Conservation (phyloP, 2,329 filamentous ascomycete genomes). For the Westerdykella ornata region DNA sequence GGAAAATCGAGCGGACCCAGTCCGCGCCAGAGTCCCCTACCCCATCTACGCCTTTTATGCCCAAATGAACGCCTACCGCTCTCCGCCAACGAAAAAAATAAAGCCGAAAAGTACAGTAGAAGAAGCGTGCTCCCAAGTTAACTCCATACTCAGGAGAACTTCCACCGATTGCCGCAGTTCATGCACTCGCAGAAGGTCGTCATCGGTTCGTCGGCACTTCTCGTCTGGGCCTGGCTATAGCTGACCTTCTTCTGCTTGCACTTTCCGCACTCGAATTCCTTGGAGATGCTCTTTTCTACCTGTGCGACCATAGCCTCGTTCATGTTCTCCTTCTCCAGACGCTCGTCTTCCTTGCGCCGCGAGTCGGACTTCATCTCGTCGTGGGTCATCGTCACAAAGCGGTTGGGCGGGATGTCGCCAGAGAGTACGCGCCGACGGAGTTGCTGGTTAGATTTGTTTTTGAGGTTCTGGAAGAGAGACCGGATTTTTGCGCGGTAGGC, state of each 20-base stretch:
- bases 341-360: constrained; percentile 66
- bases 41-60: no score
- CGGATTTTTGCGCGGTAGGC: constrained; percentile 85
- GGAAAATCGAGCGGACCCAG: no score
- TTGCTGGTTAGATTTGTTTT: constrained; percentile 77
- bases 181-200: constrained; percentile 52
- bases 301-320: constrained; percentile 92
- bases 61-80: not conserved
- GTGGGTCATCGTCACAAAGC: constrained; percentile 79
- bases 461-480: constrained; percentile 89
- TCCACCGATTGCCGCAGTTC: constrained; percentile 48
- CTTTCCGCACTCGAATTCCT: constrained; percentile 80
- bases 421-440: constrained; percentile 69
- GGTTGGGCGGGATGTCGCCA: constrained; percentile 63
- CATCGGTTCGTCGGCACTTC: constrained; percentile 86
- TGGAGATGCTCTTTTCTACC: constrained; percentile 83
- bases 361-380: constrained; percentile 87
- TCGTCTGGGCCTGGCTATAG: constrained; percentile 93
- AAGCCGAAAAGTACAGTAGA: not conserved
- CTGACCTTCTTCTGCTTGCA: constrained; percentile 91
- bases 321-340: constrained; percentile 87
- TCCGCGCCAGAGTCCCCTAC: no score
- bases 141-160: constrained; percentile 31
- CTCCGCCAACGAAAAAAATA: not conserved
- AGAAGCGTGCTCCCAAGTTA: not conserved